A percentile compares a stretch with the other conserved stretches of the same genome.
phyloP scores from a whole-genome alignment of 2,329 filamentous ascomycete species.

The Bipolaris cookei region DNA sequence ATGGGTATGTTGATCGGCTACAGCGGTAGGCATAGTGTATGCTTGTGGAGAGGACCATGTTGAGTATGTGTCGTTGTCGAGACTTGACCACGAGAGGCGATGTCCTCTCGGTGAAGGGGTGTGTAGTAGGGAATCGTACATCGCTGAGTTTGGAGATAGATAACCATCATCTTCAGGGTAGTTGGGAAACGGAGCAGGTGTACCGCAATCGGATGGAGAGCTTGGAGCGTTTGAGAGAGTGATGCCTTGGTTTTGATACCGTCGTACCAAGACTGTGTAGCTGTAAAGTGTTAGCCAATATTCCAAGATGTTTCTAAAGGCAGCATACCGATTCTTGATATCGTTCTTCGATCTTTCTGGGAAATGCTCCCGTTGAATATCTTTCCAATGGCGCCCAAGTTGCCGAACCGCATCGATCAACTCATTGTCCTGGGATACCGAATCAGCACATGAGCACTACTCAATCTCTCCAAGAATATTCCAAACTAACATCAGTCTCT shows the following conservation, averaged over 20 bases:
- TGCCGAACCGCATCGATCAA: slow-evolving; percentile 44
- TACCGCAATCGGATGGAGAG: slow-evolving; percentile 30
- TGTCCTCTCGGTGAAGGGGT: slow-evolving; percentile 27
- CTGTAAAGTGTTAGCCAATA: slow-evolving; percentile 14
- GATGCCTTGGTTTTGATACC: slow-evolving; percentile 42
- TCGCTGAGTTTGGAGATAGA: slow-evolving; percentile 17
- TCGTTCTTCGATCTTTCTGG: slow-evolving; percentile 48
- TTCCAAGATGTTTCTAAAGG: background rate
- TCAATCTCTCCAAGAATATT: background rate
- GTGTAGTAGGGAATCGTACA: slow-evolving; percentile 28
- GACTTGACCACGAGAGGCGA: slow-evolving; percentile 30
- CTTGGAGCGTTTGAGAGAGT: slow-evolving; percentile 30
- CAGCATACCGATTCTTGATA: slow-evolving; percentile 48
- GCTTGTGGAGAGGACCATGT: slow-evolving; percentile 34
- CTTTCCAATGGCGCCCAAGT: slow-evolving; percentile 49
- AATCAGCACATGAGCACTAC: background rate
- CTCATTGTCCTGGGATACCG: slow-evolving; percentile 29
- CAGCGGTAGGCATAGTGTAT: slow-evolving; percentile 22
- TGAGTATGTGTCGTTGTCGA: slow-evolving; percentile 27
- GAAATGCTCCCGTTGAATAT: slow-evolving; percentile 46
- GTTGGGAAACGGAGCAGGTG: slow-evolving; percentile 14
- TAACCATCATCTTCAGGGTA: slow-evolving; percentile 33
- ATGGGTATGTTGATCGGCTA: slow-evolving; percentile 14
- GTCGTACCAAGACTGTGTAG: slow-evolving; percentile 42
- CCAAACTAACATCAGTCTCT: slow-evolving; percentile 40